These are phyloP conservation scores for Aureobasidium sp. DNA, from an alignment of 2,329 filamentous ascomycete genomes.

Conservation along the genomic window DNA sequence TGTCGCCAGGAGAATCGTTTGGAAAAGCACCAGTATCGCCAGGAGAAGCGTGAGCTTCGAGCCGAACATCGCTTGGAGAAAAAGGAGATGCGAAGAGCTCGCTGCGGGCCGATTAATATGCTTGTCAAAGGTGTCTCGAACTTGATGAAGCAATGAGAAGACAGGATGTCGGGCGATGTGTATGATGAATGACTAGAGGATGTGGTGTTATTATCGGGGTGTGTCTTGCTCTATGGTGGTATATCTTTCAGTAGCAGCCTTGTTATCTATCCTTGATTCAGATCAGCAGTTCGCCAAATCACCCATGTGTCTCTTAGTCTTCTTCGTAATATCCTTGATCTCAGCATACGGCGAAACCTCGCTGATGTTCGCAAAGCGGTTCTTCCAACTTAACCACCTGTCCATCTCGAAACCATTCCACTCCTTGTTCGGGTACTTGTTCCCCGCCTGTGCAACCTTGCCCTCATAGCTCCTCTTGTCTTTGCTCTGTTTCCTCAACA, in stretches of 20 bases:
- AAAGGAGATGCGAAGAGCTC: background rate
- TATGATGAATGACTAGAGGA: background rate
- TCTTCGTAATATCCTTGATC: conserved; percentile 3
- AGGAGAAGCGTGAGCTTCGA: background rate
- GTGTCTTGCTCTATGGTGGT: background rate
- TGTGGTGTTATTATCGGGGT: background rate
- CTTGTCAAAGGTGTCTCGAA: background rate
- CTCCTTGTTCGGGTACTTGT: conserved; percentile 17
- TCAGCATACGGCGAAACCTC: background rate
- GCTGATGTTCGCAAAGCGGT: conserved; percentile 14
- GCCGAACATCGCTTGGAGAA: background rate
- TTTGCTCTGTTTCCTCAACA: conserved; percentile 18
- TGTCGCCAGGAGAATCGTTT: background rate
- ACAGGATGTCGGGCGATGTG: background rate
- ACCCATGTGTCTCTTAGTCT: background rate
- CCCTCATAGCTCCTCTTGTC: conserved; percentile 23
- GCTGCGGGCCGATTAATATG: background rate
- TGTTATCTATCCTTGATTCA: background rate
- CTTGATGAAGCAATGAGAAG: background rate
- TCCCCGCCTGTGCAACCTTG: conserved; percentile 22
- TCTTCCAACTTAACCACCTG: conserved; percentile 22
- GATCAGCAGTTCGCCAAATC: conserved; percentile 2
- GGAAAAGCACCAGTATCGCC: background rate
- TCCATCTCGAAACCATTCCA: conserved; percentile 23
- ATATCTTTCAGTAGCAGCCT: background rate